These are phyloP conservation scores for Suillus lakei DNA, from an alignment of 768 basidiomycete species.

Conservation along the genomic window DNA sequence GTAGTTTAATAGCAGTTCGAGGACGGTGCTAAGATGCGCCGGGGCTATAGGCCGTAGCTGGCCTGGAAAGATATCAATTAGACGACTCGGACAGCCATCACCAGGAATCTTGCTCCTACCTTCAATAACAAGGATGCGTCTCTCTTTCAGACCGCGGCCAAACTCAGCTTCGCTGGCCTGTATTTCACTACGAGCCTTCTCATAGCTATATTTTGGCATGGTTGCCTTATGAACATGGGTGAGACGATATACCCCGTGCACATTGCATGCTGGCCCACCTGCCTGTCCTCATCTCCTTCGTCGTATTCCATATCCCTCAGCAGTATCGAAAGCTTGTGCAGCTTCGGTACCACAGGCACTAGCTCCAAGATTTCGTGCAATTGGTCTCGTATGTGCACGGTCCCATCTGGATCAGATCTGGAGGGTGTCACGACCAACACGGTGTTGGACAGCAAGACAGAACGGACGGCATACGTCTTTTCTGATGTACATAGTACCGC, in stretches of 20 bases:
- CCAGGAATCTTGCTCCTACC: constrained; percentile 44
- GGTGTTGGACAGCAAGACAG: constrained; percentile 89
- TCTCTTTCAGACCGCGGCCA: constrained; percentile 61
- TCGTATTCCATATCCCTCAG: constrained; percentile 74
- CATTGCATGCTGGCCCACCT: constrained; percentile 22
- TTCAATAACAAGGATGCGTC: constrained; percentile 73
- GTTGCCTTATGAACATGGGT: constrained; percentile 30
- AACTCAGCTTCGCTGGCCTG: constrained; percentile 88
- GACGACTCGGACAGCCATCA: constrained; percentile 1
- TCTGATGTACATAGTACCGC: constrained; percentile 87
- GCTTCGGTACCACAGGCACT: constrained; percentile 72
- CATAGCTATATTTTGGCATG: constrained; percentile 53
- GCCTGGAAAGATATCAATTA: constrained; percentile 43
- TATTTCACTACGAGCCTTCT: constrained; percentile 63
- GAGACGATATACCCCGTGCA: background rate
- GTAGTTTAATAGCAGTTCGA: constrained; percentile 76
- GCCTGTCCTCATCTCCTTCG: constrained; percentile 56
- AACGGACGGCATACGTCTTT: constrained; percentile 82
- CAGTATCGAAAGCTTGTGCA: constrained; percentile 66
- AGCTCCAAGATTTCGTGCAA: constrained; percentile 87
- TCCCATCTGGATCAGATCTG: constrained; percentile 38
- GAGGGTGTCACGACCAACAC: constrained; percentile 72
- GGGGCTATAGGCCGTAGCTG: constrained; percentile 75
- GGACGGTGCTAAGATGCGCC: constrained; percentile 66
- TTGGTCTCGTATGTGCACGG: constrained; percentile 76